Evolutionary conservation across 2,329 filamentous ascomycete species (phyloP).

Genomic region (Hymenoscyphus scutula): DNA sequence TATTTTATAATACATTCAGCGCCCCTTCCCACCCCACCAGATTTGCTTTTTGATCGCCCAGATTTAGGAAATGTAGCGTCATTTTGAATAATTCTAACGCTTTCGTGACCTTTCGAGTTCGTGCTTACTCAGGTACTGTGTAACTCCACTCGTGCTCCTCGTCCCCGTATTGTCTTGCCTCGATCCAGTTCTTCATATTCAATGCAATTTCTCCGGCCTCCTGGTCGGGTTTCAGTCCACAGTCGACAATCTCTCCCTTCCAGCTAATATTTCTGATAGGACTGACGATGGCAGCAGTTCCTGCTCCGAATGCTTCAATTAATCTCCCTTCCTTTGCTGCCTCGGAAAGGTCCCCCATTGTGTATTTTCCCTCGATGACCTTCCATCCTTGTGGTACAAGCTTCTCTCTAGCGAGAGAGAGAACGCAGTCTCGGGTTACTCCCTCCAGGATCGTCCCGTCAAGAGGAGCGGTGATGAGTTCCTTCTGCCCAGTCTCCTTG

Average conservation of each 20-base stretch:
- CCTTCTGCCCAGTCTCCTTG: conserved; percentile 84
- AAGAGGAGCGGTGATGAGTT: conserved; percentile 90
- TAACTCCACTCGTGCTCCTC: conserved; percentile 91
- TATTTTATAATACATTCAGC: not conserved
- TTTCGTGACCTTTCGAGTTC: not conserved
- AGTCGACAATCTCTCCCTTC: conserved; percentile 77
- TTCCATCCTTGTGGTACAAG: conserved; percentile 85
- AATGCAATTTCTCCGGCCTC: conserved; percentile 85
- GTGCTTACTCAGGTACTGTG: conserved; percentile 27
- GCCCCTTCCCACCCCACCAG: not conserved
- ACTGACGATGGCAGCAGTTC: conserved; percentile 91
- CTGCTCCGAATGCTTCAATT: conserved; percentile 89
- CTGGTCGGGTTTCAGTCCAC: conserved; percentile 74
- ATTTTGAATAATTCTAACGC: not conserved
- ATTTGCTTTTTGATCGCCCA: not conserved
- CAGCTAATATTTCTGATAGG: conserved; percentile 88
- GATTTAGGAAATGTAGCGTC: not conserved
- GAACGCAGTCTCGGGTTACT: conserved; percentile 87
- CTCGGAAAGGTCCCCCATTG: conserved; percentile 80
- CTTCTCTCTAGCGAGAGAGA: conserved; percentile 80
- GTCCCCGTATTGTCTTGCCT: conserved; percentile 91
- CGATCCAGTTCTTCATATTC: conserved; percentile 95
- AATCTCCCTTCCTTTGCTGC: conserved; percentile 81
- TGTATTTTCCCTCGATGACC: conserved; percentile 84
- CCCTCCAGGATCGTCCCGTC: conserved; percentile 97